A percentile compares a stretch with the other conserved stretches of the same genome.
These are phyloP conservation scores for Geotrichum histeridarum DNA, from an alignment of 1,139 yeast species.

Conservation along the genomic window DNA sequence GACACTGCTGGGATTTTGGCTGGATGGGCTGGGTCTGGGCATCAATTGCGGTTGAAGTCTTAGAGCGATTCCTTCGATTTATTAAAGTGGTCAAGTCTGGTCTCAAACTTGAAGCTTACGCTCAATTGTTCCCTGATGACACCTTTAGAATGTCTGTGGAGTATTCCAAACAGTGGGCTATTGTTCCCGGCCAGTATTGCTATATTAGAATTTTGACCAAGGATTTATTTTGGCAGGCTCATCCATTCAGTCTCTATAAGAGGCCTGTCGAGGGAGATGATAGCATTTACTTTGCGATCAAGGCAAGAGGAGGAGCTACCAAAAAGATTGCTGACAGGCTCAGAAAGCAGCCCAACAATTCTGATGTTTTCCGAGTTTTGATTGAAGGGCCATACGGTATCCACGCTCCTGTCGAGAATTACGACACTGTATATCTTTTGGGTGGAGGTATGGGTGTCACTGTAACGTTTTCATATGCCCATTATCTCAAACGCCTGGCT, in stretches of 20 bases:
- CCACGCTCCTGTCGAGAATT: conserved; percentile 46
- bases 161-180: conserved; percentile 38
- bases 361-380: conserved; percentile 35
- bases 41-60: conserved; percentile 39
- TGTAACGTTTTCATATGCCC: conserved; percentile 37
- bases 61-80: conserved; percentile 39
- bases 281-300: conserved; percentile 34
- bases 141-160: conserved; percentile 29
- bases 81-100: conserved; percentile 41
- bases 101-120: conserved; percentile 39
- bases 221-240: conserved; percentile 51
- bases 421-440: conserved; percentile 47
- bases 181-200: conserved; percentile 55
- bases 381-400: conserved; percentile 61
- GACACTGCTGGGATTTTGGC: conserved; percentile 43
- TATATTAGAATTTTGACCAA: conserved; percentile 49
- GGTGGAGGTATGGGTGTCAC: conserved; percentile 72
- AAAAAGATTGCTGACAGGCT: conserved; percentile 27
- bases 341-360: conserved; percentile 19
- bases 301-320: conserved; percentile 34
- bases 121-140: conserved; percentile 30
- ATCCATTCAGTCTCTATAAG: conserved; percentile 58
- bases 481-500: conserved; percentile 13
- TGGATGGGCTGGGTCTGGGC: conserved; percentile 46
- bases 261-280: conserved; percentile 18